Evolutionary conservation across 139 green algal species (phyloP), one percentile per base, ranked within the genome.

Genomic region (Asterochloris sp.): DNA sequence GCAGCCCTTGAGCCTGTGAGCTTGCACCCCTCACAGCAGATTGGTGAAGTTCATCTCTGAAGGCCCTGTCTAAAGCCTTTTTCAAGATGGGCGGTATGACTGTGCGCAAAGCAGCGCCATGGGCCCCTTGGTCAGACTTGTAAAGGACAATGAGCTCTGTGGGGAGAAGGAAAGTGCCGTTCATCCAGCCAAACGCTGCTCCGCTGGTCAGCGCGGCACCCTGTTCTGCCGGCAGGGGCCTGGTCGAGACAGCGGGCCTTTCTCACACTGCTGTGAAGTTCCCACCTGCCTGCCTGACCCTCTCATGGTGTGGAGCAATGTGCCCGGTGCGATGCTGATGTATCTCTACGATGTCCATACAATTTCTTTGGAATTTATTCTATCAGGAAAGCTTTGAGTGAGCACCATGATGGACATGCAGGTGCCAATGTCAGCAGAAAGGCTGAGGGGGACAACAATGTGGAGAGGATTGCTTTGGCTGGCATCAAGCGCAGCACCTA

Each of bases 231-330:
- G 66, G 19, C 19, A 26, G 4, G n/a, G 17, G 66, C 19, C 66
- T 10, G 8, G 66, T 71, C 66, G 4, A 71, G 19, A 26, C 66
- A 21, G 19, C 17, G 8, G 19, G 74, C 64, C 38, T 47, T 68
- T 23, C 74, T 11, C 10, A 23, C 2, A 8, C 67, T 17, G 17
- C 47, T 28, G 27, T 54, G 13, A 78, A 6, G 15, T 63, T 0
- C 13, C 74, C 23, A 17, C 38, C 19, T 21, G 21, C 19, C 21
- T 28, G 14, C 10, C 47, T 79, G 47, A 0, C 23, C 66, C 21
- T 14, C 12, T 17, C 74, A 80, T 80, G 76, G 76, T 80, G 12
- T 80, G 76, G 76, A 80, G 76, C 76, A 80, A 80, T 54, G 24
- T 80, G 13, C 76, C 76, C 38, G 76, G 76, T 54, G 38, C 38